Evolutionary conservation across 2,329 filamentous ascomycete genomes (phyloP), one percentile per base, ranked within the genome.

Genomic region (Penicillium brevicompactum): DNA sequence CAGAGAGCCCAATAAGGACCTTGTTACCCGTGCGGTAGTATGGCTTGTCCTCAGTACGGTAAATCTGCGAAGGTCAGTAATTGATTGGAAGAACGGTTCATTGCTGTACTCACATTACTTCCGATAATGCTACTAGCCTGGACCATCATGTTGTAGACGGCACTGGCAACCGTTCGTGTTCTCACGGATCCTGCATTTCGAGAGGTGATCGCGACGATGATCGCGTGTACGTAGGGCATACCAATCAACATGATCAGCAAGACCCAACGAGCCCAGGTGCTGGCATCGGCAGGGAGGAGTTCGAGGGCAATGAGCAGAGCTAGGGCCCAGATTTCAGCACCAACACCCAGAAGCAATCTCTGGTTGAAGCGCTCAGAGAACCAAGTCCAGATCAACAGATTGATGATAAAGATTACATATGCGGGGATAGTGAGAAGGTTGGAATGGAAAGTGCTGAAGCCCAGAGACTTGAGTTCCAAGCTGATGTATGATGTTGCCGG

Each of bases 361-460:
- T 84, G 78, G 56, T 84, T 80, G 58, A 84, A 82, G 53, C 79
- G 76, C 53, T 85, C 82, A 5, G 80, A 83, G 44, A 81, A 74
- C 70, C 76, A 83, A 0, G 84, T 82, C 55, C 83, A 76, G 2
- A 74, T 67, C 14, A 86, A 66, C 70, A 86, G 80, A 43, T 83
- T 83, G 46, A 84, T 52, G 56, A 86, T 84, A 65, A 84, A 84
- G 1, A 86, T 69, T 0, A 75, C 76, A 14, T 81, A 82, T 0
- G 82, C 80, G 0, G 84, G 84, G 13, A 87, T 86, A 1, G 84
- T 84, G 21, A 89, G 78, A 57, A 89, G 75, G 60, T 87, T 89
- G 27, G 81, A 82, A 31, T 84, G 72, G 65, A 88, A 83, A 1
- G 83, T 84, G 46, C 71, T 72, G 71, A 86, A 87, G 11, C 78